These are phyloP conservation scores for Macrocybe sp. DNA, from an alignment of 1,284 basidiomycete genomes.

Conservation along the genomic window DNA sequence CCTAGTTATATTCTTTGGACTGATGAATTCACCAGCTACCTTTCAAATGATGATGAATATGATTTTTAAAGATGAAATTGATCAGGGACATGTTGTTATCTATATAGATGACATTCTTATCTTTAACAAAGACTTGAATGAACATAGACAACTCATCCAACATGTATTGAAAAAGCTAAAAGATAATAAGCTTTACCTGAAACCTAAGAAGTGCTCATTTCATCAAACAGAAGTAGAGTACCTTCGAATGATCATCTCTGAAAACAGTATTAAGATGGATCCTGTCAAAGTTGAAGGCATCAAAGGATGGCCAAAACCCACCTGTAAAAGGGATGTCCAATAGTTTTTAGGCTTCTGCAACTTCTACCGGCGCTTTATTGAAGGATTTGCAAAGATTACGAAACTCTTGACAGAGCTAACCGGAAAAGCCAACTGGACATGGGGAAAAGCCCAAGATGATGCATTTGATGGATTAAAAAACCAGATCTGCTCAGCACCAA, in stretches of 20 bases:
- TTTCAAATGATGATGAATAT: slow-evolving; percentile 24
- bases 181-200: too few relatives aligned
- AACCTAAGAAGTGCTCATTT: too few relatives aligned
- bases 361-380: too few relatives aligned
- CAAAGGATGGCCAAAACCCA: slow-evolving; percentile 21
- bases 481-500: not conserved
- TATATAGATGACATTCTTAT: slow-evolving; percentile 15
- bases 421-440: not conserved
- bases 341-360: too few relatives aligned
- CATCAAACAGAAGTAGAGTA: slow-evolving; percentile 20
- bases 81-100: slow-evolving; percentile 10
- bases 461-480: not conserved
- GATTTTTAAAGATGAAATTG: slow-evolving; percentile 18
- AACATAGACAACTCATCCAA: slow-evolving; percentile 3
- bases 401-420: slow-evolving; percentile 11
- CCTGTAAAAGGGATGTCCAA: too few relatives aligned
- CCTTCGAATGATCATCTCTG: too few relatives aligned
- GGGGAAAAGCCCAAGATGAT: slow-evolving; percentile 2
- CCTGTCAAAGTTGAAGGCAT: slow-evolving; percentile 31
- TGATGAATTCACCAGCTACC: slow-evolving; percentile 28
- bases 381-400: too few relatives aligned
- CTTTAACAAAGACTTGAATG: too few relatives aligned
- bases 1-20: slow-evolving; percentile 29
- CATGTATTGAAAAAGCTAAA: not conserved
- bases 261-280: slow-evolving; percentile 7